Conservation (phyloP, 306 rosid species). For the Biancaea sappan region DNA sequence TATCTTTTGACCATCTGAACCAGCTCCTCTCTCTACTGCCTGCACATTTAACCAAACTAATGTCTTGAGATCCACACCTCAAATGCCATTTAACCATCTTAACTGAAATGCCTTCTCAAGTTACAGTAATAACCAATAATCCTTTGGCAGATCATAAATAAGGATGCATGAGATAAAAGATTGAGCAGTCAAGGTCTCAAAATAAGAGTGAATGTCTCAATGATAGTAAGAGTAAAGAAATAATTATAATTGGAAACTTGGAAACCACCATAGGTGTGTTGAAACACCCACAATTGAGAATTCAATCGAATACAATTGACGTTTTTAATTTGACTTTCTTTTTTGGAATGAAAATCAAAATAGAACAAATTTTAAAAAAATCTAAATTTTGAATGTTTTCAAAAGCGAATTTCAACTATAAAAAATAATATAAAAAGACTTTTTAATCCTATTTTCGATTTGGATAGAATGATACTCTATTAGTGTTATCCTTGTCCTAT, state of each 20-base stretch:
- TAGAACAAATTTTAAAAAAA: too few relatives aligned
- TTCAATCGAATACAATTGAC: neutral
- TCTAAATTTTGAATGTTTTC: too few relatives aligned
- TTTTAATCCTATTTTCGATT: neutral
- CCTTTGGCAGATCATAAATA: neutral
- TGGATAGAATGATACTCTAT: neutral
- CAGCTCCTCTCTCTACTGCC: slow-evolving; percentile 99
- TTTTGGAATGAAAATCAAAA: neutral
- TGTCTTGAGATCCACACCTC: slow-evolving; percentile 14
- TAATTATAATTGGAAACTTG: neutral
- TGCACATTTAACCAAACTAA: slow-evolving; percentile 41
- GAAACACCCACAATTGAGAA: neutral
- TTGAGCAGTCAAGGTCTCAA: neutral
- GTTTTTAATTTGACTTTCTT: neutral
- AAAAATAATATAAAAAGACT: too few relatives aligned
- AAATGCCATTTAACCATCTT: neutral
- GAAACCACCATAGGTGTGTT: neutral
- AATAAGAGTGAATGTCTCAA: neutral
- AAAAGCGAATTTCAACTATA: too few relatives aligned
- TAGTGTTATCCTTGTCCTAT: neutral
- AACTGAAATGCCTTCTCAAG: neutral
- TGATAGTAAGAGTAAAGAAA: neutral
- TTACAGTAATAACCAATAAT: neutral
- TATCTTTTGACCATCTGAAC: slow-evolving; percentile 95
- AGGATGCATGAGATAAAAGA: neutral